Conservation (phyloP, 1,139 yeast species). For the Pichia sp. region DNA sequence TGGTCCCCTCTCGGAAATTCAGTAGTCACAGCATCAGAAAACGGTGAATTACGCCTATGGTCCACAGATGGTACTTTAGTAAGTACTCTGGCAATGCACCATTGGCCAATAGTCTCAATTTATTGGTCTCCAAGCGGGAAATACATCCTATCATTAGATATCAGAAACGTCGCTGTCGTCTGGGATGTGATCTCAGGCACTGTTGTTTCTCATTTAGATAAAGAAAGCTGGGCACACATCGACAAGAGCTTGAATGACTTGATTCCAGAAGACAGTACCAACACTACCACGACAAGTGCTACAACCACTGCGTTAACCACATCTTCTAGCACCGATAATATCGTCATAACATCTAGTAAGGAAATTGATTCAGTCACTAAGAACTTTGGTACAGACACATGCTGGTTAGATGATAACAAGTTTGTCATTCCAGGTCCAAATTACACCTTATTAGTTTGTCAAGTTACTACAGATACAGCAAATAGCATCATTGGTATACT, state of each 20-base stretch:
- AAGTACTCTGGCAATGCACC: slow-evolving; percentile 56
- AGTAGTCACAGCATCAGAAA: slow-evolving; percentile 55
- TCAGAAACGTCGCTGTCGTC: slow-evolving; percentile 41
- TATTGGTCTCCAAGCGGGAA: slow-evolving; percentile 49
- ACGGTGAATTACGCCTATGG: slow-evolving; percentile 73
- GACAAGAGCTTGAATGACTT: slow-evolving; percentile 1
- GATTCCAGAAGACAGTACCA: not conserved
- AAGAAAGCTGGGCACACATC: slow-evolving; percentile 12
- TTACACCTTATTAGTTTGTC: slow-evolving; percentile 58
- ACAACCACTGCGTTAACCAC: not conserved
- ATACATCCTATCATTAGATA: slow-evolving; percentile 41
- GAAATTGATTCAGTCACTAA: not conserved
- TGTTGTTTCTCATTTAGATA: slow-evolving; percentile 43
- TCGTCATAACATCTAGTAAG: not conserved
- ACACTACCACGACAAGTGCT: not conserved
- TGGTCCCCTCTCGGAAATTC: slow-evolving; percentile 67
- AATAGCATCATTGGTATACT: slow-evolving; percentile 57
- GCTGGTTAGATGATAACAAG: slow-evolving; percentile 72
- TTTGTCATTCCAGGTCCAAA: slow-evolving; percentile 68
- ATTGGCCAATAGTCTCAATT: slow-evolving; percentile 48
- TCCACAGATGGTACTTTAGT: slow-evolving; percentile 60
- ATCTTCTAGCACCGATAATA: not conserved
- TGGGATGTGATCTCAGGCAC: slow-evolving; percentile 57
- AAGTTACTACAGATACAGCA: slow-evolving; percentile 41
- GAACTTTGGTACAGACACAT: slow-evolving; percentile 49